Evolutionary conservation across 2,329 filamentous ascomycete species (phyloP), one percentile per base, ranked within the genome.

Genomic region (Colletotrichum horii): DNA sequence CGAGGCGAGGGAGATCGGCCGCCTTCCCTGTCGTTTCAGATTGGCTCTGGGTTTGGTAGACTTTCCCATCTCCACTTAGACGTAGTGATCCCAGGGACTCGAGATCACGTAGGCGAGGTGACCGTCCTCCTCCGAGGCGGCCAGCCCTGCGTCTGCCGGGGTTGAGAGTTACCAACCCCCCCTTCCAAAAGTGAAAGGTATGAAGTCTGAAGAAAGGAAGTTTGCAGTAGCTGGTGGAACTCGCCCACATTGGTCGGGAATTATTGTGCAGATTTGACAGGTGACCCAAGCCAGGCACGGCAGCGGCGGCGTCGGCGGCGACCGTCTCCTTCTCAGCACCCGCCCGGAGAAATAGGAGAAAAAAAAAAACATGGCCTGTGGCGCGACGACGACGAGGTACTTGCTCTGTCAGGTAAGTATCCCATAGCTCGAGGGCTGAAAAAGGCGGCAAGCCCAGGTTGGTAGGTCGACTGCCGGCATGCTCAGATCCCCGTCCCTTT

Each of bases 11-110:
- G 66, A 74, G 70, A 76, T 76, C 74, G 60, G 74, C 73, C 70
- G 30, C n/a, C 36, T 73, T 60, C 60, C 74, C 74, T 74, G 73
- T 73, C 34, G 74, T 76, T 76, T 76, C 74, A 76, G 65, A 60
- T 65, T 65, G 38, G 70, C 58, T 68, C 70, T 73, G 74, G 48
- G 58, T 58, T 68, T 64, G 70, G 43, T n/a, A 34, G 74, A 43
- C 64, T 65, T 69, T 69, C 56, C 43, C 62, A 61, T 64, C 34
- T 34, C 70, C 70, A 52, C 58, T 48, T 26, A 52, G 48, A 64
- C 70, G 73, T 65, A 48, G 43, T 48, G 43, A 60, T 58, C 48
- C 28, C 70, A 74, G 74, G 64, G 22, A 76, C 64, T 73, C 56
- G 62, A 73, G 38, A 55, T 75, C 24, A 38, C 38, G 30, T 30